Evolutionary conservation across 1,139 yeast species (phyloP).

Genomic region (Pichia sp.): DNA sequence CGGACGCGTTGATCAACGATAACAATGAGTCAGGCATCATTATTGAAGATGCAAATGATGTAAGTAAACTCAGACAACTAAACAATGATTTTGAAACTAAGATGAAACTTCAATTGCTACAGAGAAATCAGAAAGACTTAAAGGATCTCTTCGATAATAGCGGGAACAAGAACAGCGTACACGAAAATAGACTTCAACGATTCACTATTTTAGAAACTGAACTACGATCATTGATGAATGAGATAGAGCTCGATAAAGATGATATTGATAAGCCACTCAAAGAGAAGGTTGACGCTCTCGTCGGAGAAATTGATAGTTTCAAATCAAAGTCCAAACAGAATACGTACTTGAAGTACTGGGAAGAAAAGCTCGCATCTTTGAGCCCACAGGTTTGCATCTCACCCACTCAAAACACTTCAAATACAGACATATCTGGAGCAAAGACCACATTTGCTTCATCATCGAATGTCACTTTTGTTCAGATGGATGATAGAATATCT

Average conservation of each 20-base stretch:
- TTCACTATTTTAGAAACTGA: conserved; percentile 16
- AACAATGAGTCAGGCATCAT: conserved; percentile 1
- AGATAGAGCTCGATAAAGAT: conserved; percentile 7
- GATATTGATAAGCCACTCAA: conserved; percentile 4
- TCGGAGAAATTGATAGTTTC: conserved; percentile 7
- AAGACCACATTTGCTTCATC: neutral
- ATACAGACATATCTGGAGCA: neutral
- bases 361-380: conserved; percentile 1
- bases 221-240: conserved; percentile 13
- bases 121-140: neutral
- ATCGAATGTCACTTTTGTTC: conserved; percentile 1
- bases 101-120: conserved; percentile 5
- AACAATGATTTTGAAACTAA: conserved; percentile 8
- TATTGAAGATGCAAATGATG: conserved; percentile 4
- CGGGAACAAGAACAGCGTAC: neutral
- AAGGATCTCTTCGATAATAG: neutral
- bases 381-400: no score
- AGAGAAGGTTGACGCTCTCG: conserved; percentile 8
- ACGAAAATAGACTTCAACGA: conserved; percentile 9
- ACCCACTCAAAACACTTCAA: neutral
- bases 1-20: no score
- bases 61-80: conserved; percentile 1
- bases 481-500: conserved; percentile 14
- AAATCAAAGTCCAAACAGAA: conserved; percentile 1
- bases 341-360: conserved; percentile 15